Conservation (phyloP, 164 flowering plant genomes). For the Vitis cinerea region DNA sequence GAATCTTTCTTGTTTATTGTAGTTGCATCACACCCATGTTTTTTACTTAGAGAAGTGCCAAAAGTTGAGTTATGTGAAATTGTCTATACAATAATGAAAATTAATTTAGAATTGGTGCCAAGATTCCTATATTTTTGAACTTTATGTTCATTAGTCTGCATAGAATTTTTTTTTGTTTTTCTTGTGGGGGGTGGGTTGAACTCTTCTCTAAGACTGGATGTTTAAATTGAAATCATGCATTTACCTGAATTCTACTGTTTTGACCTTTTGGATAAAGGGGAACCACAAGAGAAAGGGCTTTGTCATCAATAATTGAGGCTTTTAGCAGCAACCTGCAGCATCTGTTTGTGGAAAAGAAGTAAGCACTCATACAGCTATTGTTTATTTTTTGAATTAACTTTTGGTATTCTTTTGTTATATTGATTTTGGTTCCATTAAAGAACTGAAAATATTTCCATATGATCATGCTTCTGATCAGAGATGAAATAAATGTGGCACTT, state of each 20-base stretch:
- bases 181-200: not conserved
- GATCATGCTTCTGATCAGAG: too few species aligned
- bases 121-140: too few species aligned
- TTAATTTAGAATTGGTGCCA: too few species aligned
- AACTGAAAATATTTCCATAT: too few species aligned
- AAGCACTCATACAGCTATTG: slow-evolving; percentile 15
- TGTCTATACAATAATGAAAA: too few species aligned
- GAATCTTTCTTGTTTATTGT: too few species aligned
- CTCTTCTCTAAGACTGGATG: too few species aligned
- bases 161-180: not conserved
- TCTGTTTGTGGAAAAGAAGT: slow-evolving; percentile 81
- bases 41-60: too few species aligned
- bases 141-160: too few species aligned
- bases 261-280: slow-evolving; percentile 38
- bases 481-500: too few species aligned
- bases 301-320: slow-evolving; percentile 52
- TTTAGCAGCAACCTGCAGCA: slow-evolving; percentile 57
- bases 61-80: too few species aligned
- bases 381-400: not conserved
- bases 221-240: not conserved
- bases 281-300: slow-evolving; percentile 72
- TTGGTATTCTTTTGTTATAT: slow-evolving; percentile 5
- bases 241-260: not conserved
- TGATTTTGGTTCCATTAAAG: not conserved
- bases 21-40: too few species aligned